phyloP scores from a whole-genome alignment of 2,329 filamentous ascomycete species.

The Fusarium bactridioides region DNA sequence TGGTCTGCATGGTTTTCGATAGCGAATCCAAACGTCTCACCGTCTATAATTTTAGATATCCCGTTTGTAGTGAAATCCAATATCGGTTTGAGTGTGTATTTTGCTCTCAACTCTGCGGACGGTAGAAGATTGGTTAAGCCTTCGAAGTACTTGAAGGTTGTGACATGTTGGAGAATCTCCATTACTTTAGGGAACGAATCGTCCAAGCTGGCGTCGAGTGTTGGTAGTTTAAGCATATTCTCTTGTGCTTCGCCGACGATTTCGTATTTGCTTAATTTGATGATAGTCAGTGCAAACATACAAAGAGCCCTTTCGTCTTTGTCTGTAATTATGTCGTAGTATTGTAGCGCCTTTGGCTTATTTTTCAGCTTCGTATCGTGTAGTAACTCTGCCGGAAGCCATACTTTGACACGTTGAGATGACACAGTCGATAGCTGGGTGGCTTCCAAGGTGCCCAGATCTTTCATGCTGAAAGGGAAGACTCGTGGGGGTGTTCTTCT shows the following conservation, averaged over 20 bases:
- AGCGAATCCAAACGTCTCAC: rapidly evolving
- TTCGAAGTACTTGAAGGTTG: background rate
- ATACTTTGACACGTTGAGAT: rapidly evolving
- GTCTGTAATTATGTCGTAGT: rapidly evolving
- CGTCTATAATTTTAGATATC: rapidly evolving
- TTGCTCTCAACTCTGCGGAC: background rate
- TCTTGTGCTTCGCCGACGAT: background rate
- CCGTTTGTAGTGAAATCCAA: rapidly evolving
- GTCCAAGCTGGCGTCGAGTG: rapidly evolving
- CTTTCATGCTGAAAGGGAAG: background rate
- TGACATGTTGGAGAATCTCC: background rate
- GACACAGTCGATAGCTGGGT: background rate
- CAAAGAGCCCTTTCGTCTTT: background rate
- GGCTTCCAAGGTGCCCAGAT: rapidly evolving
- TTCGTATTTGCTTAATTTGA: background rate
- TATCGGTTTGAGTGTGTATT: rapidly evolving
- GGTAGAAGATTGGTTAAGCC: background rate
- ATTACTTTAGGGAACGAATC: rapidly evolving
- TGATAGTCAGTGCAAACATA: rapidly evolving
- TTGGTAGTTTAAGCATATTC: background rate
- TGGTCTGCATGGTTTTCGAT: background rate
- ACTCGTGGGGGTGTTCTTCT: rapidly evolving
- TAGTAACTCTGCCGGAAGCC: background rate
- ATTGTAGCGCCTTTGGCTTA: rapidly evolving
- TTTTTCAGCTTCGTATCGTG: rapidly evolving